A percentile compares a stretch with the other conserved stretches of the same genome.
These are phyloP conservation scores for Eucalyptus marginata DNA, from an alignment of 345 rosid species.

Conservation along the genomic window DNA sequence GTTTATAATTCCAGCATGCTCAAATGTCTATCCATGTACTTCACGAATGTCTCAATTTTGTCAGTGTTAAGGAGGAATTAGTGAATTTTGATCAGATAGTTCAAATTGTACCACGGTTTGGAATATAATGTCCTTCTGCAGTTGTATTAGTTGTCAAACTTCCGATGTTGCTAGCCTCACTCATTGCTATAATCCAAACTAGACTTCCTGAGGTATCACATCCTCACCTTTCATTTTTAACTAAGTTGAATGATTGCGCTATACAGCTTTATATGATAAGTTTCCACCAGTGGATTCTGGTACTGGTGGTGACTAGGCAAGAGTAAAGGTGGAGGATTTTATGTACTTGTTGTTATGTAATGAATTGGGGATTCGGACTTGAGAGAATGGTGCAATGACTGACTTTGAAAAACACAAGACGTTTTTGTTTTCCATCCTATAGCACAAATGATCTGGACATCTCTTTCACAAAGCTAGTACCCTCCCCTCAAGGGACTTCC, in stretches of 20 bases:
- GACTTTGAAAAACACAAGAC: background rate
- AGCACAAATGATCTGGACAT: background rate
- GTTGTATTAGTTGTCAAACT: background rate
- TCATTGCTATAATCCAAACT: background rate
- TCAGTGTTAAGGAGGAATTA: background rate
- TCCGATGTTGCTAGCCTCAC: background rate
- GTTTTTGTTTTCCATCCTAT: background rate
- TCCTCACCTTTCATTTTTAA: background rate
- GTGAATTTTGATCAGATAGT: background rate
- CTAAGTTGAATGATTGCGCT: background rate
- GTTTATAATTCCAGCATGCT: background rate
- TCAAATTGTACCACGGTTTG: background rate
- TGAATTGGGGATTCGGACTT: background rate
- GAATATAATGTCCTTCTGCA: background rate
- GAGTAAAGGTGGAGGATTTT: background rate
- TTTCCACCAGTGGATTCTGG: background rate
- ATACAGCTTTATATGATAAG: rapidly evolving
- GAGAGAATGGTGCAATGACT: background rate
- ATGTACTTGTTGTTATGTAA: background rate
- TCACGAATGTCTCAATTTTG: background rate
- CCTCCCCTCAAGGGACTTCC: background rate
- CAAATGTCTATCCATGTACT: background rate
- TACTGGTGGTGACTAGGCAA: background rate
- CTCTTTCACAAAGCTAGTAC: background rate
- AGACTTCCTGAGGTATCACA: background rate